Base-by-base conservation (phyloP, 306 rosid genomes). In the Vicia sativa region DNA sequence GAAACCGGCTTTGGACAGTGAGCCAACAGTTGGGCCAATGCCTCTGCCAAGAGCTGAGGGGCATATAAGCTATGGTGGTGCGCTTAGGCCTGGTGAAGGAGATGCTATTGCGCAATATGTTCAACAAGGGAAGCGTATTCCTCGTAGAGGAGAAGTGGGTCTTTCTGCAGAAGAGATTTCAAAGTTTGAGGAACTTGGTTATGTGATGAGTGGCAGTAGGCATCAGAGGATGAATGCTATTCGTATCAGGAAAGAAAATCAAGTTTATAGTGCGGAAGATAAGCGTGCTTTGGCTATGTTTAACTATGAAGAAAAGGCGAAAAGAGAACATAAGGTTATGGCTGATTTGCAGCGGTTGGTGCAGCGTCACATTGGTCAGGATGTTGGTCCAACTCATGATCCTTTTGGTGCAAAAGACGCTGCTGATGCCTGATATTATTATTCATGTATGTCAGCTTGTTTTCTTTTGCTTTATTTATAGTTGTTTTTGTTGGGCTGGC, bases 171-270 rank as follows among this genome's bases (percentile, higher is more conserved):
- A 93, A 43, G 98, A 93, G 82, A 93, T 93, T 83, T 81, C 70
- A 62, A 90, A 84, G 84, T 93, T 88, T 62, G 98, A 93, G 81
- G 41, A 44, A 31, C 91, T 93, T 53, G 98, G 98, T 38, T 93
- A 86, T 78, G 98, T 90, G 73, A 93, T 93, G 97, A 93, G 98
- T 62, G 98, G 98, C 65, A 90, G 97, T 67, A 87, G 98, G 86
- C 98, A 93, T 77, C 95, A 93, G 75, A 88, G 98, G 78, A 93
- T 93, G 98, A 93, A 90, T 82, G 98, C 96, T 39, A 93, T 93
- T 75, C 96, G 96, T 86, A 90, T 90, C 38, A 82, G 98, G 76
- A 93, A 93, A 75, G 99, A 93, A 78, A 93, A 93, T 89, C 96
- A 93, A 83, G 99, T 93, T 77, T 93, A 93, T 23, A 93, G 99